phyloP scores from a whole-genome alignment of 1,284 basidiomycete genomes.

The Rhodotorula sp. region DNA sequence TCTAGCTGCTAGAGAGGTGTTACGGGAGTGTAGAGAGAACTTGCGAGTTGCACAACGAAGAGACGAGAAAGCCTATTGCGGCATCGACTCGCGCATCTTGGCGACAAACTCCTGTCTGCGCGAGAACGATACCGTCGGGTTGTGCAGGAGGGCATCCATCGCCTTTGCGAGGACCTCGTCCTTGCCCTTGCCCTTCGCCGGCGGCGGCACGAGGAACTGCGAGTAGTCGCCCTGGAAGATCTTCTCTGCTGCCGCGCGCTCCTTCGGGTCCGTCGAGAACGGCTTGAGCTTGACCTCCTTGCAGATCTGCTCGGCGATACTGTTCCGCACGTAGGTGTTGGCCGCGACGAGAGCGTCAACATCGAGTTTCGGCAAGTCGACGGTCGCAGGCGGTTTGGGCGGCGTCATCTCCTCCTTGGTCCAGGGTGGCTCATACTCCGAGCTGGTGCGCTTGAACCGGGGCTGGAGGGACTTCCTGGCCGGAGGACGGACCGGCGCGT shows the following conservation, averaged over 20 bases:
- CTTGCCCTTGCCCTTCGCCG: conserved; percentile 1
- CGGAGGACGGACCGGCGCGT: background rate
- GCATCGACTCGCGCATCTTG: conserved; percentile 27
- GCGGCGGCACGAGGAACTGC: background rate
- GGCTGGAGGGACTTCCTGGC: background rate
- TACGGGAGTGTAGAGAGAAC: background rate
- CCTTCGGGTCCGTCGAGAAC: background rate
- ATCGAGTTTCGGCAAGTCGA: background rate
- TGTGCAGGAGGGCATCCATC: conserved; percentile 4
- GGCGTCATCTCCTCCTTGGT: conserved; percentile 11
- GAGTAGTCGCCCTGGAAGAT: no score
- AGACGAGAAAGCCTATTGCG: background rate
- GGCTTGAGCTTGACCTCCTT: conserved; percentile 13
- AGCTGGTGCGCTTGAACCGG: background rate
- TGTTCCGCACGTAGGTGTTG: conserved; percentile 3
- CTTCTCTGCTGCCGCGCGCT: conserved; percentile 3
- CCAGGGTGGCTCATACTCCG: background rate
- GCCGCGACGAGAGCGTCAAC: background rate
- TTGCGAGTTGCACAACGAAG: background rate
- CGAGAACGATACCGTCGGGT: conserved; percentile 17
- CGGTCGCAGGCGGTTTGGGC: conserved; percentile 8
- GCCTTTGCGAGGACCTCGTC: conserved; percentile 18
- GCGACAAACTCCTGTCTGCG: conserved; percentile 14
- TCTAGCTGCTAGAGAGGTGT: background rate
- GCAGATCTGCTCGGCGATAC: conserved; percentile 16